These are phyloP conservation scores for Auriscalpium microsporum DNA, from an alignment of 768 basidiomycete genomes.

Conservation along the genomic window DNA sequence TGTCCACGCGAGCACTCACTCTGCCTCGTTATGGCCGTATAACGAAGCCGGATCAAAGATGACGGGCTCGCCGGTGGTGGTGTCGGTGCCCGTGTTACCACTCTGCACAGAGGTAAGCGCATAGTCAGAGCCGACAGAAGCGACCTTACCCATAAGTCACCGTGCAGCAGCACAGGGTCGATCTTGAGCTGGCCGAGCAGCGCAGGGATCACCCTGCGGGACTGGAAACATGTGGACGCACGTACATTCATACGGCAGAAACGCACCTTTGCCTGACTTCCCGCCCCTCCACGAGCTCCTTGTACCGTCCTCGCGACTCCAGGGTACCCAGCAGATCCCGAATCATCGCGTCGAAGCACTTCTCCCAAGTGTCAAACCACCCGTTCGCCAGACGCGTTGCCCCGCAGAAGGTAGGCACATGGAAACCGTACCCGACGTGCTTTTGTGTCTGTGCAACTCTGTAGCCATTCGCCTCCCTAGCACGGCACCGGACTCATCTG, in stretches of 20 bases:
- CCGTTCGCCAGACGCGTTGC: conserved; percentile 62
- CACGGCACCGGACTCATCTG: conserved; percentile 33
- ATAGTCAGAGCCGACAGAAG: background rate
- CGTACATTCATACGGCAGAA: background rate
- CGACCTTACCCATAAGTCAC: conserved; percentile 66
- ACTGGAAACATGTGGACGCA: background rate
- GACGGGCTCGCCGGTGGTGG: conserved; percentile 44
- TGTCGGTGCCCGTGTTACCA: conserved; percentile 63
- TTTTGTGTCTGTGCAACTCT: conserved; percentile 54
- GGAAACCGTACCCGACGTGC: conserved; percentile 58
- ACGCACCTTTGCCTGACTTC: conserved; percentile 40
- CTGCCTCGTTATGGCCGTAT: conserved; percentile 76
- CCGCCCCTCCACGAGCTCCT: conserved; percentile 38
- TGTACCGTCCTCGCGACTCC: conserved; percentile 30
- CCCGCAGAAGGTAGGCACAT: conserved; percentile 71
- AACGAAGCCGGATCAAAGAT: conserved; percentile 76
- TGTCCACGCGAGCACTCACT: conserved; percentile 37
- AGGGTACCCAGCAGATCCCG: conserved; percentile 46
- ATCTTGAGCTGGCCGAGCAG: conserved; percentile 51
- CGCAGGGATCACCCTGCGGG: conserved; percentile 61
- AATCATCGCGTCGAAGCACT: conserved; percentile 57
- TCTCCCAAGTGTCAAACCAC: conserved; percentile 65
- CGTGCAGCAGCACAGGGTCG: conserved; percentile 65
- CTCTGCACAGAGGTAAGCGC: conserved; percentile 34
- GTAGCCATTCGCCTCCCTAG: conserved; percentile 57